A percentile compares a stretch with the other conserved stretches of the same genome.
Conservation (phyloP, 768 basidiomycete genomes). For the Austroboletus eburneus region DNA sequence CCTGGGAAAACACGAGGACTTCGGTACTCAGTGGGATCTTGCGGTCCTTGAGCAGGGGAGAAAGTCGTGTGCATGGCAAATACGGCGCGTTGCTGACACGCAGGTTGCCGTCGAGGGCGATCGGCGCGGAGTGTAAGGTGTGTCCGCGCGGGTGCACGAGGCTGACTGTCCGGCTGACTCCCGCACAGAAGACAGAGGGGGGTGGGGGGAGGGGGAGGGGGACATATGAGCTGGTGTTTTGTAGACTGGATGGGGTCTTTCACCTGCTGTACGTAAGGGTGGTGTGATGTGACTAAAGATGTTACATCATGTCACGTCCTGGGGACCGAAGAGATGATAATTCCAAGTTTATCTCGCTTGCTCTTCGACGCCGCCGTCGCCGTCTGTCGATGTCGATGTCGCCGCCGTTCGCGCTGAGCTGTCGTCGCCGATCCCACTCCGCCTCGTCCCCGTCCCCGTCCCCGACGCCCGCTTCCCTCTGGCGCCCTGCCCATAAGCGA, state of each 20-base stretch:
- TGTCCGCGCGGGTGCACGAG: background rate
- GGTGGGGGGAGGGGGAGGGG: background rate
- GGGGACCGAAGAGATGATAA: constrained; percentile 10
- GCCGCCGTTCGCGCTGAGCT: constrained; percentile 32
- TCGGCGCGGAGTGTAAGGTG: constrained; percentile 29
- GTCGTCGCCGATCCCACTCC: constrained; percentile 55
- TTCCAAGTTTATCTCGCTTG: background rate
- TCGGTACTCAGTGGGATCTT: constrained; percentile 40
- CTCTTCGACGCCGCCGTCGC: constrained; percentile 2
- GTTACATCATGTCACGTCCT: constrained; percentile 11
- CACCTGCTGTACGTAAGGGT: constrained; percentile 19
- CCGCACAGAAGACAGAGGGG: constrained; percentile 1
- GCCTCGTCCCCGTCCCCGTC: constrained; percentile 34
- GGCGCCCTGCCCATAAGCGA: constrained; percentile 48
- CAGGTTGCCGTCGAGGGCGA: constrained; percentile 27
- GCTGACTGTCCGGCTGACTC: background rate
- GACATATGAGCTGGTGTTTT: constrained; percentile 19
- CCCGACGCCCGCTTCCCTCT: constrained; percentile 34
- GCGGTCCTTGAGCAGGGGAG: constrained; percentile 23
- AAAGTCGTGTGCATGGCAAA: constrained; percentile 6
- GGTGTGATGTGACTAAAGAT: constrained; percentile 26
- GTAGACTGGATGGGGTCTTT: constrained; percentile 8
- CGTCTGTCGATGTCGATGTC: constrained; percentile 28
- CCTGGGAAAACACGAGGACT: constrained; percentile 42
- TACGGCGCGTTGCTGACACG: constrained; percentile 31